phyloP scores from a whole-genome alignment of 2,329 filamentous ascomycete genomes.

The Pyrenophora tritici-repentis region DNA sequence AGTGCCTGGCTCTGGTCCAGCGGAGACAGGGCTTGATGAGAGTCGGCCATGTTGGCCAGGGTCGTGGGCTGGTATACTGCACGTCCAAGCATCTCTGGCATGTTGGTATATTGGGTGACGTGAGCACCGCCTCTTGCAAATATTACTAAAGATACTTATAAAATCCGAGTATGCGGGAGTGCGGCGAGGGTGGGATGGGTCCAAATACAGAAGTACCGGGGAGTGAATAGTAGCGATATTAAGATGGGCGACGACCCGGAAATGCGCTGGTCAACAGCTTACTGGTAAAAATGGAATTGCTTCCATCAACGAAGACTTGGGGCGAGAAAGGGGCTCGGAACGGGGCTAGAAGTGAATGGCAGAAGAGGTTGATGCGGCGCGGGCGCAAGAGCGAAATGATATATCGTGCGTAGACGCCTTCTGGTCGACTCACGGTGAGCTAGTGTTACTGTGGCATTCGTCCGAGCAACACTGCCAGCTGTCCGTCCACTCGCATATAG shows the following conservation, averaged over 20 bases:
- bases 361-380: slow-evolving; percentile 32
- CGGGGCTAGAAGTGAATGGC: slow-evolving; percentile 43
- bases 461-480: slow-evolving; percentile 35
- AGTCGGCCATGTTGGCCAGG: slow-evolving; percentile 32
- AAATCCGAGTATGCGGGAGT: slow-evolving; percentile 33
- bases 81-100: slow-evolving; percentile 55
- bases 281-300: slow-evolving; percentile 43
- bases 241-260: slow-evolving; percentile 43
- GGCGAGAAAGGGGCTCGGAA: slow-evolving; percentile 32
- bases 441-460: slow-evolving; percentile 36
- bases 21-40: slow-evolving; percentile 50
- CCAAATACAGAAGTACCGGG: slow-evolving; percentile 30
- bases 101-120: slow-evolving; percentile 48
- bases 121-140: slow-evolving; percentile 45
- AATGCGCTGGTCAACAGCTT: slow-evolving; percentile 52
- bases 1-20: slow-evolving; percentile 63
- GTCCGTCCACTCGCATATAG: slow-evolving; percentile 37
- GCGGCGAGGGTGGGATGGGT: slow-evolving; percentile 21
- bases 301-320: slow-evolving; percentile 54
- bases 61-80: slow-evolving; percentile 52
- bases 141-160: slow-evolving; percentile 41
- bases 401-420: slow-evolving; percentile 44
- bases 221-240: slow-evolving; percentile 38
- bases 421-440: slow-evolving; percentile 25
- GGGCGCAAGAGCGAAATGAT: slow-evolving; percentile 38